Percentiles rank a stretch among this genome's conserved stretches.
Conservation (phyloP, 495 filamentous ascomycete genomes). For the Trichocladium uniseriatum region DNA sequence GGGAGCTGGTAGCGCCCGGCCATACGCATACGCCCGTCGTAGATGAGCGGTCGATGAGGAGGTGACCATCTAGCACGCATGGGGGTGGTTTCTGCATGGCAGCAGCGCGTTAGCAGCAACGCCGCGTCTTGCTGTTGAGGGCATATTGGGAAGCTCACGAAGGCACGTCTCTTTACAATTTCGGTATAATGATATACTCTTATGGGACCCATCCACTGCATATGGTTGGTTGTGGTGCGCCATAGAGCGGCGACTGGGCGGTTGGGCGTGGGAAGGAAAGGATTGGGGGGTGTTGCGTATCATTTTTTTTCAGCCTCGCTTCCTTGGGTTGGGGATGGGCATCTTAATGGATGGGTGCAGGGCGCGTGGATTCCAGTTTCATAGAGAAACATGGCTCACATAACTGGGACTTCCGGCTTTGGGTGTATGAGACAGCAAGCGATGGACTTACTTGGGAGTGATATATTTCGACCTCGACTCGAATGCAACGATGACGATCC, state of each 20-base stretch:
- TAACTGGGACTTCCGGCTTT: not conserved
- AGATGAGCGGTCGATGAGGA: not conserved
- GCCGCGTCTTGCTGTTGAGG: conserved; percentile 9
- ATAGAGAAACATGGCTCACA: conserved; percentile 3
- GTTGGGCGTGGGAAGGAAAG: not conserved
- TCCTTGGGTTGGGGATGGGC: not conserved
- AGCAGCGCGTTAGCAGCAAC: not conserved
- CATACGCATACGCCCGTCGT: conserved; percentile 2
- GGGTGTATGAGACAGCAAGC: not conserved
- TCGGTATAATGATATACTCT: conserved; percentile 14
- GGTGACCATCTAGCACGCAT: not conserved
- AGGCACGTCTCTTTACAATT: conserved; percentile 11
- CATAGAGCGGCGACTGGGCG: not conserved
- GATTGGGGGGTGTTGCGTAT: not conserved
- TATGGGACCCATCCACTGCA: conserved; percentile 3
- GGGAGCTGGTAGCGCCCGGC: conserved; percentile 2
- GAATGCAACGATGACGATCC: not conserved
- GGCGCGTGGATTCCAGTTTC: conserved; percentile 1
- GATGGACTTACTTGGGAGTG: not conserved
- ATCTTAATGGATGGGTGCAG: conserved; percentile 4
- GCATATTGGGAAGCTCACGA: conserved; percentile 9
- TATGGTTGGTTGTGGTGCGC: not conserved
- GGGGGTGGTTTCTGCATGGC: conserved; percentile 5
- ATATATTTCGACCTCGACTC: not conserved
- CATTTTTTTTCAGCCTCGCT: not conserved